These are phyloP conservation scores for Fraxinus sp. DNA, from an alignment of 305 asterid genomes.

Conservation along the genomic window DNA sequence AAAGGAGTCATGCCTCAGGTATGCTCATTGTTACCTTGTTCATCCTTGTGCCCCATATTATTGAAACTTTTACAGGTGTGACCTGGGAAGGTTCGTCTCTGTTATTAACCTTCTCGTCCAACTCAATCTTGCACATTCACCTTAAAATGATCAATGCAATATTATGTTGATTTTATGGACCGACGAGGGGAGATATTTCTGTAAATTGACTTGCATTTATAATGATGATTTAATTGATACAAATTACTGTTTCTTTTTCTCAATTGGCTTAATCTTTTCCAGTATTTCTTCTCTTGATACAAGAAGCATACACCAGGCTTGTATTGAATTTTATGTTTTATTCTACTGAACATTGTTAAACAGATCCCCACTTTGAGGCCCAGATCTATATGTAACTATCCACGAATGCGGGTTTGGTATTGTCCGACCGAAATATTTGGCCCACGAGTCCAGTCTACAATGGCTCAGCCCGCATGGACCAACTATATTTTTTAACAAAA, in stretches of 20 bases:
- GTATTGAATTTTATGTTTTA: neutral
- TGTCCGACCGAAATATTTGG: neutral
- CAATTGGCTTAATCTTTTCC: neutral
- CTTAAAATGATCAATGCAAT: neutral
- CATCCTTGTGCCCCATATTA: neutral
- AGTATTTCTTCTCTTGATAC: neutral
- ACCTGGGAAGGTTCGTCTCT: neutral
- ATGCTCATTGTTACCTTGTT: neutral
- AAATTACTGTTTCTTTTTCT: neutral
- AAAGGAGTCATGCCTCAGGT: neutral
- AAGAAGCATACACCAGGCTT: neutral
- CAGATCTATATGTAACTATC: neutral
- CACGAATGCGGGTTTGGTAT: neutral
- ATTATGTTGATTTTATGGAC: neutral
- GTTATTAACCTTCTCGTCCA: neutral
- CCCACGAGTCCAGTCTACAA: neutral
- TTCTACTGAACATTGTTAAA: neutral
- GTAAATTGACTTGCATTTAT: conserved; percentile 20
- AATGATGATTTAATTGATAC: conserved; percentile 11
- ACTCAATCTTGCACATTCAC: neutral
- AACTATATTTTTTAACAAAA: no score
- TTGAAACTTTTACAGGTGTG: neutral
- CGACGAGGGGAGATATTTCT: conserved; percentile 10
- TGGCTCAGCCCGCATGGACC: neutral
- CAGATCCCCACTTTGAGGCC: neutral